Evolutionary conservation across 2,329 filamentous ascomycete species (phyloP).

Genomic region (Chaetomiaceae sp.): DNA sequence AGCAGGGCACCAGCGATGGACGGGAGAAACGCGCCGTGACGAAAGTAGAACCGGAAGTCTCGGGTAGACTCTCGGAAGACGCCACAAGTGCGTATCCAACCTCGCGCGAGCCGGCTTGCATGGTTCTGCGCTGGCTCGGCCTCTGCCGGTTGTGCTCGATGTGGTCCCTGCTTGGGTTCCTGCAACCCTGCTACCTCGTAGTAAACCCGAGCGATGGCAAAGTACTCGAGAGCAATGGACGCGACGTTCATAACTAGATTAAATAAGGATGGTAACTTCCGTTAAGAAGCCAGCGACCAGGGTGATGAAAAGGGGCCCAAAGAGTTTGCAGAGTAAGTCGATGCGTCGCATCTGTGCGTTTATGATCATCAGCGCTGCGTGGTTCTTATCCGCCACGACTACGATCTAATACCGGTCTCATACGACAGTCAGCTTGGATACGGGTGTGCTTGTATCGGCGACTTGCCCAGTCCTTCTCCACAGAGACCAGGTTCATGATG

Average conservation of each 20-base stretch:
- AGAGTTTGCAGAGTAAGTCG: slow-evolving; percentile 53
- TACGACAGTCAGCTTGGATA: neutral
- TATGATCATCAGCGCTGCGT: slow-evolving; percentile 19
- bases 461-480: slow-evolving; percentile 64
- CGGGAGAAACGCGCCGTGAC: slow-evolving; percentile 53
- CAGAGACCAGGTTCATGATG: slow-evolving; percentile 60
- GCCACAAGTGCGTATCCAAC: neutral
- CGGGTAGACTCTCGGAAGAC: neutral
- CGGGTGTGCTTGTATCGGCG: neutral
- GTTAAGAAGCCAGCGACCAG: slow-evolving; percentile 43
- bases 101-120: neutral
- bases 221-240: slow-evolving; percentile 40
- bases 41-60: slow-evolving; percentile 41
- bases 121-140: neutral
- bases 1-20: slow-evolving; percentile 56
- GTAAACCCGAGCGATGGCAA: slow-evolving; percentile 26
- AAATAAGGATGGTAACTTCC: slow-evolving; percentile 40
- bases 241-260: slow-evolving; percentile 44
- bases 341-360: slow-evolving; percentile 48
- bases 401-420: slow-evolving; percentile 35
- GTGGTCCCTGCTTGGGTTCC: neutral
- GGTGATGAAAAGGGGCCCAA: slow-evolving; percentile 50
- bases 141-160: neutral
- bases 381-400: slow-evolving; percentile 42
- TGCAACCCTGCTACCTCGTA: slow-evolving; percentile 12